Base-by-base conservation (phyloP, 2,329 filamentous ascomycete genomes). In the Chlorencoelia australis region DNA sequence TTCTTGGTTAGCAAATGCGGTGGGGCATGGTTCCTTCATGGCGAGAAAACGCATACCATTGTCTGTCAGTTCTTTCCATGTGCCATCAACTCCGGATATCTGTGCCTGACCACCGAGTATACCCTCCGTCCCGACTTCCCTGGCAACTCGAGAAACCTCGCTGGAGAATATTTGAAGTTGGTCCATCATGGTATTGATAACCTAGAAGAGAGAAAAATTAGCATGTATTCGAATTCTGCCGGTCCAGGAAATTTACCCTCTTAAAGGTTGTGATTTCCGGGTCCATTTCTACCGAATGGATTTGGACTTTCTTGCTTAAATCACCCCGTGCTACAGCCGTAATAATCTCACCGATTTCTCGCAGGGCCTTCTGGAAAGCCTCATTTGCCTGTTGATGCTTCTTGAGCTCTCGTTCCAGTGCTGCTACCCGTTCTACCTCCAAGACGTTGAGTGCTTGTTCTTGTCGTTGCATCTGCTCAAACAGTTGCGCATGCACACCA, bases 331-430 rank as follows among this genome's bases (percentile, higher is more conserved):
- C 91, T 48, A 96, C 91, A 44, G 89, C 88, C 15, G 91, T 95
- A 53, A 96, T 85, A 51, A 98, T 96, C 57, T 89, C 91, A 51
- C 91, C 91, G 49, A 98, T 96, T 60, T 98, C 91, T 46, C 88
- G 78, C 21, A 98, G 66, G 8, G 91, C 91, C 62, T 96, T 96
- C 59, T 96, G 88, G 72, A 96, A 98, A 51, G 91, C 93, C 61
- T 94, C 79, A 61, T 98, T 98, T 56, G 93, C 91, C 63, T 95
- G 91, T 59, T 94, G 88, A 56, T 95, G 88, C 64, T 96, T 96
- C 68, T 83, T 87, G 41, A 98, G 70, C 62, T 98, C 91, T 41
- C 89, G 77, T 64, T 96, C 89, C 26, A 96, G 70, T 22, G 85
- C 79, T 36, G 84, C 81, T 46, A 96, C 89, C 50, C 91, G 87